Evolutionary conservation across 768 basidiomycete genomes (phyloP), one percentile per base, ranked within the genome.

Genomic region (Pleurotus salmoneostramineus): DNA sequence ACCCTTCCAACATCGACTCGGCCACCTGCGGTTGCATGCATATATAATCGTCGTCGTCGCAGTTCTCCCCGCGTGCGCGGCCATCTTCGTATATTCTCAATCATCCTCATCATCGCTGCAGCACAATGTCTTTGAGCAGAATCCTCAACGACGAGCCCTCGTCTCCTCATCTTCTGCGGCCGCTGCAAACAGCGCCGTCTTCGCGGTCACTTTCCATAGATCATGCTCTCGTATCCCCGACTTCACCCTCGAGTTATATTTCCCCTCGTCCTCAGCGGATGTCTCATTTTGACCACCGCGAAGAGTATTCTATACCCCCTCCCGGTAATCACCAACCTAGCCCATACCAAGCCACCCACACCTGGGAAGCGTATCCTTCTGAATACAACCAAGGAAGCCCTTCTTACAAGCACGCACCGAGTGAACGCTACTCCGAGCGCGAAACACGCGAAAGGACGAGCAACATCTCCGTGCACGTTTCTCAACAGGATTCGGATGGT

Each of bases 131-230:
- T 51, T 83, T 91, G 70, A 85, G 84, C 64, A 80, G 83, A 63
- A 91, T 91, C 61, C 84, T 91, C 73, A 91, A 91, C 73, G 84
- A 90, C 73, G 85, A 88, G 62, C 80, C 87, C 44, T 71, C 76
- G 17, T 69, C 76, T 47, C 59, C 70, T 52, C 69, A 58, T 68
- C 71, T 47, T 63, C 60, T 21, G 54, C 64, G 45, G 50, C 62
- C 33, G 64, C 57, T 61, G 50, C 57, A 51, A 65, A 64, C 60
- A 60, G 57, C 42, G 35, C 62, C 14, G 58, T 61, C 50, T 57
- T 52, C 50, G 58, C 60, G 46, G 5, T 43, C 40, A 6, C 15
- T 51, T 15, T 43, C 47, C 11, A 50, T 54, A 8, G 52, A 55
- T 55, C 52, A 55, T 43, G 40, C 49, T 12, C 15, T 51, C 33